These are phyloP conservation scores for Biscogniauxia mediterranea DNA, from an alignment of 2,329 filamentous ascomycete genomes.

Conservation along the genomic window DNA sequence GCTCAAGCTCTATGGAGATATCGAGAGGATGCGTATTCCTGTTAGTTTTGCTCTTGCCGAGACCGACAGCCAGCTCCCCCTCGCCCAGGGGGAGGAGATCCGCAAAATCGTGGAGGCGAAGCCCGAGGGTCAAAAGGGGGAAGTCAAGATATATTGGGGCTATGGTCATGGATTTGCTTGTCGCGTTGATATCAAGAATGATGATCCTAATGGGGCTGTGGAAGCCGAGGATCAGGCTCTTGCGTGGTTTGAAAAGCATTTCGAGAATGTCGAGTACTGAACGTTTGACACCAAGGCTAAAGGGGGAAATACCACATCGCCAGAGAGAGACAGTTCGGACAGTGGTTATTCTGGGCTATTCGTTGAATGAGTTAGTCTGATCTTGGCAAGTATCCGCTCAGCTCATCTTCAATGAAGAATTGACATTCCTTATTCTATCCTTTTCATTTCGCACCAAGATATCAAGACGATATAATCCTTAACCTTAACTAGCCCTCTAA, in stretches of 20 bases:
- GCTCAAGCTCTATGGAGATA: constrained; percentile 46
- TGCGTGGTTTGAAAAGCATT: constrained; percentile 31
- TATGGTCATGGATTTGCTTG: constrained; percentile 42
- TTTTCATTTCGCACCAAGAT: no score
- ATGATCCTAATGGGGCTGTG: constrained; percentile 24
- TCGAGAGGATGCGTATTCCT: constrained; percentile 44
- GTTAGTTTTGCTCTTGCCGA: constrained; percentile 47
- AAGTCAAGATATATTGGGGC: constrained; percentile 37
- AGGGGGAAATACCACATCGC: no score
- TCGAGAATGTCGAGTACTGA: constrained; percentile 17
- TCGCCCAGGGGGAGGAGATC: constrained; percentile 33
- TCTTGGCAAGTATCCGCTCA: no score
- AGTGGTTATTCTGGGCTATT: no score
- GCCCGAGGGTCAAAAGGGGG: constrained; percentile 33
- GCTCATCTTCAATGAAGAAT: no score
- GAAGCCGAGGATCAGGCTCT: constrained; percentile 32
- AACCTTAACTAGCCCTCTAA: no score
- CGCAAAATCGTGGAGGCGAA: constrained; percentile 36
- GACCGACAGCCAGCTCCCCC: constrained; percentile 40
- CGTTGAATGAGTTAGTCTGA: no score
- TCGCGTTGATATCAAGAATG: constrained; percentile 24
- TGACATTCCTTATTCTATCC: no score
- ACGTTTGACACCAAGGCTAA: not conserved
- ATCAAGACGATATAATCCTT: no score
- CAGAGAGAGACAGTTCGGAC: no score